phyloP scores from a whole-genome alignment of 2,329 filamentous ascomycete species.

The Botrytis medusae region DNA sequence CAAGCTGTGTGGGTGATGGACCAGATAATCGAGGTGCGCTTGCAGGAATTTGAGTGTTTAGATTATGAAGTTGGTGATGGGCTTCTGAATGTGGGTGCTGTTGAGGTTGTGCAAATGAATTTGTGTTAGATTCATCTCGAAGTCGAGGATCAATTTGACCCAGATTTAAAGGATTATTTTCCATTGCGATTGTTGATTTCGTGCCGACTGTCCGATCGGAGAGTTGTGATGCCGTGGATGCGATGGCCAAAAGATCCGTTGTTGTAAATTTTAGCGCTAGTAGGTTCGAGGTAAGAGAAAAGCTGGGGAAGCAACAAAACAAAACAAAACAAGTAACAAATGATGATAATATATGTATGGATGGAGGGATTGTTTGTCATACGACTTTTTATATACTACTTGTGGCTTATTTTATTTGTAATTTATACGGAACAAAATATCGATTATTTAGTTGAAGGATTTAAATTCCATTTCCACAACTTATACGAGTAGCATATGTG shows the following conservation, averaged over 20 bases:
- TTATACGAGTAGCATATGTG: background rate
- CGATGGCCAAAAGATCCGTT: conserved; percentile 3
- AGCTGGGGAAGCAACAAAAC: background rate
- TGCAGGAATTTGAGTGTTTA: conserved; percentile 17
- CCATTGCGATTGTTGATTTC: conserved; percentile 16
- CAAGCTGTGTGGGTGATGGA: conserved; percentile 17
- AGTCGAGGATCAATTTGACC: conserved; percentile 26
- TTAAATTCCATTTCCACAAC: background rate
- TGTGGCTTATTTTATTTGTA: background rate
- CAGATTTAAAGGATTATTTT: conserved; percentile 18
- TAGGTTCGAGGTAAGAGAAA: background rate
- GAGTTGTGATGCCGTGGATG: conserved; percentile 20
- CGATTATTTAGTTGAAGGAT: background rate
- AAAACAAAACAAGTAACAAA: background rate
- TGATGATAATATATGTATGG: background rate
- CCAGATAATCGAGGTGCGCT: conserved; percentile 18
- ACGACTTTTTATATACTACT: background rate
- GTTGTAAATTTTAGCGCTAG: conserved; percentile 4
- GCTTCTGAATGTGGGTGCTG: conserved; percentile 16
- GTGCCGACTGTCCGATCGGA: conserved; percentile 13
- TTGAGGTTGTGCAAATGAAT: conserved; percentile 20
- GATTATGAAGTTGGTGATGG: conserved; percentile 10
- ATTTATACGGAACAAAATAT: background rate
- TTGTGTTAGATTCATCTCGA: conserved; percentile 23
- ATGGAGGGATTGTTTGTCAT: background rate